These are phyloP conservation scores for Scorias spongiosa DNA, from an alignment of 2,329 filamentous ascomycete genomes.

Conservation along the genomic window DNA sequence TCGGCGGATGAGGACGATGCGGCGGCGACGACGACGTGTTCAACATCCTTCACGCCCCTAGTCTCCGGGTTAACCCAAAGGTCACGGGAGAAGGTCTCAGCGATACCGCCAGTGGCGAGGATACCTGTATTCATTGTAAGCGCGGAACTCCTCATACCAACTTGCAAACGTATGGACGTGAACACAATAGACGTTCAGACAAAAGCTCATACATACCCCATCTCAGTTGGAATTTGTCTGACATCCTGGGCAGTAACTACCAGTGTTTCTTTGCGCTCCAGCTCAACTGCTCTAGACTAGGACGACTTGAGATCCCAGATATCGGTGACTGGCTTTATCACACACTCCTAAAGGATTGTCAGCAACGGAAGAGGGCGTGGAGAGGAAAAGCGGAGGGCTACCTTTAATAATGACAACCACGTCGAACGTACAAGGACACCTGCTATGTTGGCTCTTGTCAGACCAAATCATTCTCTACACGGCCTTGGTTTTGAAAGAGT, in stretches of 20 bases:
- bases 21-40: slow-evolving; percentile 63
- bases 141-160: slow-evolving; percentile 10
- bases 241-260: slow-evolving; percentile 9
- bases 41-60: slow-evolving; percentile 56
- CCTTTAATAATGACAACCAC: too few relatives aligned
- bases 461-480: too few relatives aligned
- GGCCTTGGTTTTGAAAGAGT: too few relatives aligned
- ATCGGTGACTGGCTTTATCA: too few relatives aligned
- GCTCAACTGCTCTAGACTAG: too few relatives aligned
- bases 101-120: slow-evolving; percentile 34
- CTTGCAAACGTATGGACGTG: slow-evolving; percentile 4
- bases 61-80: slow-evolving; percentile 57
- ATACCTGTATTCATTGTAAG: slow-evolving; percentile 13
- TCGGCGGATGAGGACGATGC: slow-evolving; percentile 61
- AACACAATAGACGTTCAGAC: not conserved
- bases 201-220: slow-evolving; percentile 10
- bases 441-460: too few relatives aligned
- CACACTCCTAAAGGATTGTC: too few relatives aligned
- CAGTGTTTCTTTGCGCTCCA: not conserved
- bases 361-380: too few relatives aligned
- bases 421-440: too few relatives aligned
- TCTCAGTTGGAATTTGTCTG: slow-evolving; percentile 18
- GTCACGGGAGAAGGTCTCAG: slow-evolving; percentile 51
- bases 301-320: too few relatives aligned
- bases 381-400: too few relatives aligned